Conservation (phyloP, 192 early-diverging fungal species). For the Endogone sp. region DNA sequence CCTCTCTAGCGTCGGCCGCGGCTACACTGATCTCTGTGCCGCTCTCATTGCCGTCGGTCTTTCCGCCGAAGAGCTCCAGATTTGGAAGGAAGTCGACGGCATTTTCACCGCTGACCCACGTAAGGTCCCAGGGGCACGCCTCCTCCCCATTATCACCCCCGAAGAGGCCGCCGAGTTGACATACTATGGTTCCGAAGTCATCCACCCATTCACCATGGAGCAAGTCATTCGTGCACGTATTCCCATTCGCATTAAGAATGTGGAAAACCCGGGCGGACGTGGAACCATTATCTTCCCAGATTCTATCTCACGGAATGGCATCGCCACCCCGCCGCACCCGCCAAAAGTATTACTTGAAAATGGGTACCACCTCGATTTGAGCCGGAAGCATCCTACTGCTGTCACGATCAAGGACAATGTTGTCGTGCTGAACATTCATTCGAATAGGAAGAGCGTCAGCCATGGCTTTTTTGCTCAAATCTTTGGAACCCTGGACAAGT, state of each 20-base stretch:
- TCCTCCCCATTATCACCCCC: constrained; percentile 91
- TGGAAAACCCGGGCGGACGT: constrained; percentile 85
- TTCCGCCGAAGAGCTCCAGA: constrained; percentile 88
- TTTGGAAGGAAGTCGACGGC: constrained; percentile 99
- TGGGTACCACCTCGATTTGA: constrained; percentile 65
- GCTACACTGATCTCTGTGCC: constrained; percentile 97
- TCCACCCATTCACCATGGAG: constrained; percentile 99
- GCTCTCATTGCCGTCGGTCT: constrained; percentile 91
- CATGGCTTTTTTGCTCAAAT: constrained; percentile 98
- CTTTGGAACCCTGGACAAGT: constrained; percentile 85
- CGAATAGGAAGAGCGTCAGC: constrained; percentile 91
- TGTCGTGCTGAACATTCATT: constrained; percentile 94
- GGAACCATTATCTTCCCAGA: constrained; percentile 96
- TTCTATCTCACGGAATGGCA: constrained; percentile 42
- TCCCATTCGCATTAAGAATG: constrained; percentile 99
- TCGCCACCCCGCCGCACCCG: constrained; percentile 25
- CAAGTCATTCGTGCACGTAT: constrained; percentile 95
- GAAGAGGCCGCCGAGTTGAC: constrained; percentile 98
- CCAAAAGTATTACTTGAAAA: constrained; percentile 50
- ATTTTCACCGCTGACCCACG: constrained; percentile 99
- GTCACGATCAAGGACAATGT: constrained; percentile 99
- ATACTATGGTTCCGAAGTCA: constrained; percentile 93
- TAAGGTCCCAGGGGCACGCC: constrained; percentile 81
- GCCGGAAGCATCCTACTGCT: constrained; percentile 85
- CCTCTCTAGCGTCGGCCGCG: constrained; percentile 88